Evolutionary conservation across 441 rosid species (phyloP).

Genomic region (Mallotus repandus): DNA sequence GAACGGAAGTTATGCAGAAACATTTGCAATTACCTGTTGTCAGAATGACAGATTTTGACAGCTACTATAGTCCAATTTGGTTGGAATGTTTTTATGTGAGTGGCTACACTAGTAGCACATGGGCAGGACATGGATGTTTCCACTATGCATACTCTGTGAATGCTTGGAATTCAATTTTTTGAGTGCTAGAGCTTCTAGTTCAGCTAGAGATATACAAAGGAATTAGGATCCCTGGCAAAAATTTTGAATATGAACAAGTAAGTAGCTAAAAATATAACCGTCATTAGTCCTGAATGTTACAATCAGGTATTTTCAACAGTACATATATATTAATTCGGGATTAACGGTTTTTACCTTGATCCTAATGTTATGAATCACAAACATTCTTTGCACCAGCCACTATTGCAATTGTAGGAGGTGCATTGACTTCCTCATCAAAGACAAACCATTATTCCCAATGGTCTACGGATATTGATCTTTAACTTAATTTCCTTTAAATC

Average conservation of each 20-base stretch:
- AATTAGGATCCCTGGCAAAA: neutral
- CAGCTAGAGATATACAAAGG: neutral
- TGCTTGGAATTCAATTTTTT: no score
- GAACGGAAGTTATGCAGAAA: no score
- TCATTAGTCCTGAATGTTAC: no score
- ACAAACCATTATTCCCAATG: slow-evolving; percentile 66
- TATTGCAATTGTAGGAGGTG: slow-evolving; percentile 74
- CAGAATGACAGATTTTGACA: no score
- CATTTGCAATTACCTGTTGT: no score
- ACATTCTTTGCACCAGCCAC: slow-evolving; percentile 51
- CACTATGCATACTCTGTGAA: no score
- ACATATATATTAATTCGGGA: neutral
- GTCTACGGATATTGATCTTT: slow-evolving; percentile 81
- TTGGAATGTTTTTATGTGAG: no score
- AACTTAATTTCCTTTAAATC: slow-evolving; percentile 67
- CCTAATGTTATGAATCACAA: slow-evolving; percentile 42
- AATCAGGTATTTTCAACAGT: neutral
- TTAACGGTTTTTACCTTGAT: slow-evolving; percentile 45
- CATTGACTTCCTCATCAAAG: slow-evolving; percentile 81
- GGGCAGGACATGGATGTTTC: no score
- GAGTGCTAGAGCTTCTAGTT: no score
- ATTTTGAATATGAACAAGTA: neutral
- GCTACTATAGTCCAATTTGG: no score
- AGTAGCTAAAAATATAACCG: neutral
- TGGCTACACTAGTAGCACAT: no score